Evolutionary conservation across 116 monocot genomes (phyloP).

Genomic region (Zostera marina): DNA sequence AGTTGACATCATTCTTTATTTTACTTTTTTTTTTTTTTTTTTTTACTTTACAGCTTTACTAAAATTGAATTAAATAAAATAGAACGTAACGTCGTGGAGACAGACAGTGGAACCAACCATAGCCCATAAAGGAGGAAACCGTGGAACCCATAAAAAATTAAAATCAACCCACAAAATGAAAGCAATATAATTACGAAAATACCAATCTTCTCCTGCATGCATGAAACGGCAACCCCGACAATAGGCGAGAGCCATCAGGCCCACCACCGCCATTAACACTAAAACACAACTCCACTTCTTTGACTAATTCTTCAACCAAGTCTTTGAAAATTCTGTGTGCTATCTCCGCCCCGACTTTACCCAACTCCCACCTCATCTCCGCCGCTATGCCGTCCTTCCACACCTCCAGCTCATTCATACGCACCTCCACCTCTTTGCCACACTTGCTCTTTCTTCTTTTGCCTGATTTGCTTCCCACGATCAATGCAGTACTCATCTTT

Average conservation of each 20-base stretch:
- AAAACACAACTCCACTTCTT: slow-evolving; percentile 23
- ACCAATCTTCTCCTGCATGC: slow-evolving; percentile 31
- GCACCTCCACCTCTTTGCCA: slow-evolving; percentile 38
- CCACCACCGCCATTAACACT: neutral
- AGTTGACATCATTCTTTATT: too few species aligned
- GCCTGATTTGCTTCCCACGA: neutral
- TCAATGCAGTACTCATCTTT: slow-evolving; percentile 1
- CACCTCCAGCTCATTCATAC: slow-evolving; percentile 45
- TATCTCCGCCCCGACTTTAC: slow-evolving; percentile 28
- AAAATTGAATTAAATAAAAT: too few species aligned
- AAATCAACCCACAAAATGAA: too few species aligned
- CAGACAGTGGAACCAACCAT: too few species aligned
- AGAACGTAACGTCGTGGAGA: too few species aligned
- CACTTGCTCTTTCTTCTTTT: slow-evolving; percentile 4
- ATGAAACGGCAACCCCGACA: slow-evolving; percentile 3
- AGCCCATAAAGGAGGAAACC: too few species aligned
- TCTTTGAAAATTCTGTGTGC: slow-evolving; percentile 35
- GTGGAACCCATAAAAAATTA: too few species aligned
- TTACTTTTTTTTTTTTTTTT: too few species aligned
- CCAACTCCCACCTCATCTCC: slow-evolving; percentile 28
- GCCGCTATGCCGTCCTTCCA: slow-evolving; percentile 26
- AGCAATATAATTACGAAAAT: slow-evolving; percentile 14
- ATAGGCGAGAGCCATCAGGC: too few species aligned
- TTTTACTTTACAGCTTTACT: too few species aligned
- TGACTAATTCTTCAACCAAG: slow-evolving; percentile 41